Conservation (phyloP, 208 protist species). For the Leishmania braziliensis region DNA sequence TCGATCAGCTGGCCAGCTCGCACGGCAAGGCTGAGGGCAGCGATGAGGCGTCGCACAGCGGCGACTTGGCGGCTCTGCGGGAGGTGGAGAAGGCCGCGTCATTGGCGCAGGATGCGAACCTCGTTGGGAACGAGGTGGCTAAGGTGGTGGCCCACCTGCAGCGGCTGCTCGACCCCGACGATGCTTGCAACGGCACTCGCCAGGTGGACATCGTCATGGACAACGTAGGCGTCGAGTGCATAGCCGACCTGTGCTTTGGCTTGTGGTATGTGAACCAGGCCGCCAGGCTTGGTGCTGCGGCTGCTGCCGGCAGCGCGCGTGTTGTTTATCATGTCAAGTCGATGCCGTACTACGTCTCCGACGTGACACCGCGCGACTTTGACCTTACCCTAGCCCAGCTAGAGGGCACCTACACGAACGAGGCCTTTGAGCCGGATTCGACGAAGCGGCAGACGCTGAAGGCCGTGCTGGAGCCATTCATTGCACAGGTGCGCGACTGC, state of each 20-base stretch:
- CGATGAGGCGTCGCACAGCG: background rate
- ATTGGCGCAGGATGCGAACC: constrained; percentile 43
- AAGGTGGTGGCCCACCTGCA: constrained; percentile 45
- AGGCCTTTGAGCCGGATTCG: constrained; percentile 22
- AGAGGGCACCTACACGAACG: constrained; percentile 32
- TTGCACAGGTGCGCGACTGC: constrained; percentile 40
- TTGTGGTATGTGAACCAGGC: constrained; percentile 74
- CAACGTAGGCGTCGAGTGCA: constrained; percentile 85
- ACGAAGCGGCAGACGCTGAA: constrained; percentile 29
- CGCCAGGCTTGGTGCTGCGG: background rate
- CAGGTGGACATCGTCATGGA: constrained; percentile 88
- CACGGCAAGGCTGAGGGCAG: constrained; percentile 17
- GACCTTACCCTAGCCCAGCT: constrained; percentile 48
- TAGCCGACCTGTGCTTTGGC: constrained; percentile 76
- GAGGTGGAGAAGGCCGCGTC: constrained; percentile 38
- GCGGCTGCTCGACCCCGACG: constrained; percentile 28
- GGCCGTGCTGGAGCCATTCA: constrained; percentile 50
- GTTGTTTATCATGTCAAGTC: constrained; percentile 84
- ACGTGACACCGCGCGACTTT: constrained; percentile 85
- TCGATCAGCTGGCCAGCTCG: constrained; percentile 62
- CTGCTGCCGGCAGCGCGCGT: constrained; percentile 18
- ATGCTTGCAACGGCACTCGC: constrained; percentile 16
- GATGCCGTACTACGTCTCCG: constrained; percentile 92
- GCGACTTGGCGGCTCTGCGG: constrained; percentile 31
- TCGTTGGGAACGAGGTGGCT: constrained; percentile 72